phyloP scores from a whole-genome alignment of 306 rosid genomes.

The Crataegus laevigata region DNA sequence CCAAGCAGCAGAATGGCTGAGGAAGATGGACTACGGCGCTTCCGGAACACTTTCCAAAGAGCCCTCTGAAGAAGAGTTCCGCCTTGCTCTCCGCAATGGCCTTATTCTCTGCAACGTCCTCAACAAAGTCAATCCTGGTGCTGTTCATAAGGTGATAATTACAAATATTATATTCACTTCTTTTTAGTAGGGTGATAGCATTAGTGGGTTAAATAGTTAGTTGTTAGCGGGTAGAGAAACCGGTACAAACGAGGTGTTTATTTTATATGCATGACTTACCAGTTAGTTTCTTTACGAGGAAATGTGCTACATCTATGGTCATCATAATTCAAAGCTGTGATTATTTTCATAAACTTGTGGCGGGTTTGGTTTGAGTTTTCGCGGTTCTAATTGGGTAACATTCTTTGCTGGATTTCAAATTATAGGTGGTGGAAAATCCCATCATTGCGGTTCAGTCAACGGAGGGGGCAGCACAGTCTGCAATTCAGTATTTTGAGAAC shows the following conservation, averaged over 20 bases:
- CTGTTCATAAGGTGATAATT: constrained; percentile 58
- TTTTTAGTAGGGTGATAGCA: too few species aligned
- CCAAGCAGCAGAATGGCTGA: constrained; percentile 92
- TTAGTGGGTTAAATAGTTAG: too few species aligned
- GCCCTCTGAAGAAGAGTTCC: constrained; percentile 80
- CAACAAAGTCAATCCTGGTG: constrained; percentile 91
- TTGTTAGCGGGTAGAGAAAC: too few species aligned
- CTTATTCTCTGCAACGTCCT: constrained; percentile 95
- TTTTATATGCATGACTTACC: neutral
- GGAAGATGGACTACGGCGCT: constrained; percentile 84
- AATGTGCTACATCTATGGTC: neutral
- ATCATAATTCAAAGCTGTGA: neutral
- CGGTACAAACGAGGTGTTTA: neutral
- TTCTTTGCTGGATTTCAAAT: neutral
- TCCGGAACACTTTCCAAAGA: constrained; percentile 53
- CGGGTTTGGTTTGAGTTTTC: neutral
- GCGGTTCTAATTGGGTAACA: neutral
- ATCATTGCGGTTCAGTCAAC: constrained; percentile 47
- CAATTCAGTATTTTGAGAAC: constrained; percentile 94
- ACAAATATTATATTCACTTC: too few species aligned
- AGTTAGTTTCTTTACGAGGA: neutral
- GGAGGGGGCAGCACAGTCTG: constrained; percentile 90
- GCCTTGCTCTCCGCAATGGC: constrained; percentile 84
- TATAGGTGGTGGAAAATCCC: constrained; percentile 80
- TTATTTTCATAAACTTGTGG: neutral